phyloP scores from a whole-genome alignment of 345 rosid species.

The Melaleuca quinquenervia region DNA sequence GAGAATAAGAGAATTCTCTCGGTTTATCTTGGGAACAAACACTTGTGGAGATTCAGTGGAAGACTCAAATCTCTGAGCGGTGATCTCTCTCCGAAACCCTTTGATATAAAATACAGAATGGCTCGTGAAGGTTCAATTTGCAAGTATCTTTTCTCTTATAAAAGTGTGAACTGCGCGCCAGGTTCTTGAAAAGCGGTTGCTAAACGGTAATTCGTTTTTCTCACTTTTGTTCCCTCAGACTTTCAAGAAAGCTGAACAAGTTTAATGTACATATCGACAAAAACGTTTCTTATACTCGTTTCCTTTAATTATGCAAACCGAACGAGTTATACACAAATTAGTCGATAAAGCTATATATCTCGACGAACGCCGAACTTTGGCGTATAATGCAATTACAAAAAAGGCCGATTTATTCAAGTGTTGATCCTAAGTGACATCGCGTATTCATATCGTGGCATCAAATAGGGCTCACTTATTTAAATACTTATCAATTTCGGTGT shows the following conservation, averaged over 20 bases:
- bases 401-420: not conserved
- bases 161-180: too few species aligned
- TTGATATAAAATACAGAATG: too few species aligned
- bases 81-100: too few species aligned
- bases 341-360: not conserved
- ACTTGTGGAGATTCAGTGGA: too few species aligned
- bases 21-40: too few species aligned
- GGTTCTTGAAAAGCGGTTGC: too few species aligned
- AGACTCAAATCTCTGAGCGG: too few species aligned
- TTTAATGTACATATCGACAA: not conserved
- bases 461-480: not conserved
- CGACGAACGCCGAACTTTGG: not conserved
- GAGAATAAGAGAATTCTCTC: too few species aligned
- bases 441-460: not conserved
- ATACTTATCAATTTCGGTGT: not conserved
- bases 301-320: not conserved
- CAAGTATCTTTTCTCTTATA: too few species aligned
- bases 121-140: too few species aligned
- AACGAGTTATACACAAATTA: not conserved
- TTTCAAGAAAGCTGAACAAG: not conserved
- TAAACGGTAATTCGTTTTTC: not conserved
- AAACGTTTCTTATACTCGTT: not conserved
- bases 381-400: not conserved
- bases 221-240: not conserved
- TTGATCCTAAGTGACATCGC: not conserved